phyloP scores from a whole-genome alignment of 441 rosid species.

The Biscutella auriculata region DNA sequence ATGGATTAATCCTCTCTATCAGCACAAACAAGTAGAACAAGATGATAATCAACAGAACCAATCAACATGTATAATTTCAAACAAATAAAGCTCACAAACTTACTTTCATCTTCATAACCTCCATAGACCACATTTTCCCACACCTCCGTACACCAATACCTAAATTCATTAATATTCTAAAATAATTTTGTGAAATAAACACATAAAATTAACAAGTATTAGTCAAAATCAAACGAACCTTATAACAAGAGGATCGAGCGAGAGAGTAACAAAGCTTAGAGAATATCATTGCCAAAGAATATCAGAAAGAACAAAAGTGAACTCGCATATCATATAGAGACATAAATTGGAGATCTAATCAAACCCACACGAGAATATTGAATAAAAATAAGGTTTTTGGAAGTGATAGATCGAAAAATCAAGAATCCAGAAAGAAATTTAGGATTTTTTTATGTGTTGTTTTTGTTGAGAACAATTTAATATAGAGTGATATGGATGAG shows the following conservation, averaged over 20 bases:
- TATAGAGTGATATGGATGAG: too few relatives aligned
- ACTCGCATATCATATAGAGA: conserved; percentile 5
- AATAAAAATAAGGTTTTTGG: background rate
- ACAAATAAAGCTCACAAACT: background rate
- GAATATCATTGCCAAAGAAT: conserved; percentile 35
- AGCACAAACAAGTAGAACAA: conserved; percentile 9
- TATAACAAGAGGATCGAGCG: conserved; percentile 44
- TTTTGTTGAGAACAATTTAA: background rate
- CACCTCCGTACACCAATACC: conserved; percentile 33
- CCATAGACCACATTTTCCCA: too few relatives aligned
- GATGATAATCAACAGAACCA: background rate
- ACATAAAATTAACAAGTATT: background rate
- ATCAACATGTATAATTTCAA: background rate
- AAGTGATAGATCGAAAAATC: background rate
- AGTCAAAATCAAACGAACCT: conserved; percentile 20
- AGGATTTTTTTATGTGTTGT: background rate
- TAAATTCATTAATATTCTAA: background rate
- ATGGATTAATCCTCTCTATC: background rate
- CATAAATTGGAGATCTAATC: conserved; percentile 6
- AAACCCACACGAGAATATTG: background rate
- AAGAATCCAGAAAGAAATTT: background rate
- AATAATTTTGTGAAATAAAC: background rate
- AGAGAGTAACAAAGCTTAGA: conserved; percentile 44
- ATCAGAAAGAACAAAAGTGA: conserved; percentile 6
- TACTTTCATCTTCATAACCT: too few relatives aligned